A percentile compares a stretch with the other conserved stretches of the same genome.
These are phyloP conservation scores for Stemphylium beticola DNA, from an alignment of 2,329 filamentous ascomycete genomes.

Conservation along the genomic window DNA sequence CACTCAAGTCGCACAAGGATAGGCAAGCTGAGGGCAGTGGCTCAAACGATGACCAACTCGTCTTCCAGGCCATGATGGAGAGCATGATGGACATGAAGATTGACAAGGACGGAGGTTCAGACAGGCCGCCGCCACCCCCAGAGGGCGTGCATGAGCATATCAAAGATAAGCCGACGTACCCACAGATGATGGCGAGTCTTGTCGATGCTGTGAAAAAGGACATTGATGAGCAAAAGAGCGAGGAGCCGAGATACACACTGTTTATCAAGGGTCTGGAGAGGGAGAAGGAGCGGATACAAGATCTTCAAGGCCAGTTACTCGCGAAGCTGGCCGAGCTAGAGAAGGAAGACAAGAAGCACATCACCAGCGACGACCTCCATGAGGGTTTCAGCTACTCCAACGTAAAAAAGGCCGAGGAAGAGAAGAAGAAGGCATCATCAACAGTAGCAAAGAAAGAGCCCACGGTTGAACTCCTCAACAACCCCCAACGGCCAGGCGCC, in stretches of 20 bases:
- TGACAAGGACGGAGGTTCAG: conserved; percentile 54
- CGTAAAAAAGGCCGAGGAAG: conserved; percentile 57
- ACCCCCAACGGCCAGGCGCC: conserved; percentile 53
- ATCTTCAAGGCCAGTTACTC: conserved; percentile 76
- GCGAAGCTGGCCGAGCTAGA: conserved; percentile 80
- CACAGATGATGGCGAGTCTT: conserved; percentile 97
- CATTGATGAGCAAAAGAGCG: conserved; percentile 74
- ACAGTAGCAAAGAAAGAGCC: conserved; percentile 29
- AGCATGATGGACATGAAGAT: conserved; percentile 63
- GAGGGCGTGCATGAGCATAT: conserved; percentile 79
- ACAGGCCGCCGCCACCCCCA: conserved; percentile 74
- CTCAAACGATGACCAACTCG: conserved; percentile 71
- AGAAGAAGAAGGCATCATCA: conserved; percentile 27
- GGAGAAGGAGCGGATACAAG: conserved; percentile 78
- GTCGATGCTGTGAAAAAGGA: conserved; percentile 91
- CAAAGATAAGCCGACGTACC: conserved; percentile 81
- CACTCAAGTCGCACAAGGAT: conserved; percentile 74
- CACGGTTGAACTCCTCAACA: conserved; percentile 76
- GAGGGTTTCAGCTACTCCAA: conserved; percentile 90
- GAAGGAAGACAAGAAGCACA: conserved; percentile 84
- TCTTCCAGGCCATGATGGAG: conserved; percentile 90
- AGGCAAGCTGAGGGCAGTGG: conserved; percentile 37
- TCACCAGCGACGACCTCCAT: conserved; percentile 88
- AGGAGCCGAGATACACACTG: conserved; percentile 68
- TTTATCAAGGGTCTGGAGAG: conserved; percentile 80